A percentile compares a stretch with the other conserved stretches of the same genome.
phyloP scores from a whole-genome alignment of 306 rosid genomes.

The Argentina anserina region DNA sequence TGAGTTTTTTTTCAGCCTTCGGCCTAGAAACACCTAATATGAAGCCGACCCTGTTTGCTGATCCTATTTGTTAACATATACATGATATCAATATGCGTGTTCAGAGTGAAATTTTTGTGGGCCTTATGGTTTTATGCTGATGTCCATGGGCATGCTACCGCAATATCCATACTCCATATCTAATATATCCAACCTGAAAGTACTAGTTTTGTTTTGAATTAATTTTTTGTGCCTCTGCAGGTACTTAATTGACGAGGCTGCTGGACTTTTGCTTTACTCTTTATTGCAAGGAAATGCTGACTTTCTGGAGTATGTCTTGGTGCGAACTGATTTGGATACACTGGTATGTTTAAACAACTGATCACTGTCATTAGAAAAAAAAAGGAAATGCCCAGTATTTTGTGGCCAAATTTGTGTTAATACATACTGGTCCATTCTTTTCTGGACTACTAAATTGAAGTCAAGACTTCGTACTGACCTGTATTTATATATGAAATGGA shows the following conservation, averaged over 20 bases:
- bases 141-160: not conserved
- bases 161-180: not conserved
- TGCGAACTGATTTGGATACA: slow-evolving; percentile 97
- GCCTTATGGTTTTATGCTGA: not conserved
- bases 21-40: too few species aligned
- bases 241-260: slow-evolving; percentile 88
- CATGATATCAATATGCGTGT: not conserved
- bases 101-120: not conserved
- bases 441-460: not conserved
- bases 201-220: slow-evolving; percentile 1
- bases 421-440: not conserved
- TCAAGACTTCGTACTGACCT: slow-evolving; percentile 16
- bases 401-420: not conserved
- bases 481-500: slow-evolving; percentile 36
- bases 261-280: slow-evolving; percentile 89
- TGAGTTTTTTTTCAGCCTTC: too few species aligned
- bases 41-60: too few species aligned
- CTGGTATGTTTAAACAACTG: slow-evolving; percentile 60
- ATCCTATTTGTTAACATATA: not conserved
- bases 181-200: not conserved
- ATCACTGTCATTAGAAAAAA: slow-evolving; percentile 2
- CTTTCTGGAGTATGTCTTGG: slow-evolving; percentile 94
- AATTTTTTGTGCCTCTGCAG: slow-evolving; percentile 41
- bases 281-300: slow-evolving; percentile 89
- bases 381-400: not conserved